Conservation (phyloP, 2,329 filamentous ascomycete species). For the Phaeoacremonium minimum region DNA sequence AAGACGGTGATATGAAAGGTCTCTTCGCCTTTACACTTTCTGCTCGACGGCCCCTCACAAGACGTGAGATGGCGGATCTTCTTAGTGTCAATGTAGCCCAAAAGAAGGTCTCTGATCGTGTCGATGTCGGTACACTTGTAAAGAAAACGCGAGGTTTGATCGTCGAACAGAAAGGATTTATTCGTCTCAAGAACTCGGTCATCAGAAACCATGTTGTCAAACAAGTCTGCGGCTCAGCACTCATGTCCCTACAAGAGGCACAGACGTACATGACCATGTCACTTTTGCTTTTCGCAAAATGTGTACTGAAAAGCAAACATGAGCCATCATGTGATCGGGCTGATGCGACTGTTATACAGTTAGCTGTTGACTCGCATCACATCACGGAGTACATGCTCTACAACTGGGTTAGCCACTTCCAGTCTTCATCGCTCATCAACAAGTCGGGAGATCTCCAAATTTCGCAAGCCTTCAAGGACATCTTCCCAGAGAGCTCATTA, state of each 20-base stretch:
- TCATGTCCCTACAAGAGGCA: constrained; percentile 25
- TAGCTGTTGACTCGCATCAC: constrained; percentile 18
- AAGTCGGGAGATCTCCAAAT: constrained; percentile 20
- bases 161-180: constrained; percentile 23
- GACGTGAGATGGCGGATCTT: constrained; percentile 25
- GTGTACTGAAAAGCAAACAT: constrained; percentile 16
- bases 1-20: constrained; percentile 17
- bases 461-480: constrained; percentile 24
- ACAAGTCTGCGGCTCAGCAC: constrained; percentile 23
- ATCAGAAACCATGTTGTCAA: constrained; percentile 23
- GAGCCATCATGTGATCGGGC: constrained; percentile 22
- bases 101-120: constrained; percentile 10
- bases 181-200: constrained; percentile 31
- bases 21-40: constrained; percentile 29
- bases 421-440: constrained; percentile 22
- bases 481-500: constrained; percentile 29
- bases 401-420: constrained; percentile 31
- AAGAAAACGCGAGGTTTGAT: constrained; percentile 20
- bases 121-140: constrained; percentile 16
- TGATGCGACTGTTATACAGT: constrained; percentile 17
- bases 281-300: constrained; percentile 27
- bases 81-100: constrained; percentile 21
- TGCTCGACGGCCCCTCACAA: constrained; percentile 22
- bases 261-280: constrained; percentile 26
- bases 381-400: constrained; percentile 28